phyloP scores from a whole-genome alignment of 306 rosid species.

The Pyrus pyrifolia region DNA sequence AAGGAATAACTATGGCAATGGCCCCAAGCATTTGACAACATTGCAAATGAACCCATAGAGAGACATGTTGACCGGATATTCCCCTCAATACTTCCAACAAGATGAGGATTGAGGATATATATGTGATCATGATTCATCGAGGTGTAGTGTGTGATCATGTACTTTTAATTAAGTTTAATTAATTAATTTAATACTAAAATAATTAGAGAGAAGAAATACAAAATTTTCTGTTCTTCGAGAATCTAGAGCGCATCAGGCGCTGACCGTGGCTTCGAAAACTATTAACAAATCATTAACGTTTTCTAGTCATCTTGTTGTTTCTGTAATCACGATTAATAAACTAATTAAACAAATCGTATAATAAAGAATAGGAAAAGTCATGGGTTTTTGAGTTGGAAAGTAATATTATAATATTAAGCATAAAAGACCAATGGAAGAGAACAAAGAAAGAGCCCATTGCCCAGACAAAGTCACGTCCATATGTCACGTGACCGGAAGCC shows the following conservation, averaged over 20 bases:
- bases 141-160: not conserved
- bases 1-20: conserved; percentile 23
- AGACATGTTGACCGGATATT: conserved; percentile 87
- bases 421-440: conserved; percentile 27
- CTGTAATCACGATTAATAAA: conserved; percentile 19
- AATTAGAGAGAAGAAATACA: conserved; percentile 9
- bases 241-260: conserved; percentile 99
- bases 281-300: conserved; percentile 40
- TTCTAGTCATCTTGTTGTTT: conserved; percentile 41
- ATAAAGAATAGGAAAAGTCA: not conserved
- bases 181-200: not conserved
- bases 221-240: conserved; percentile 71
- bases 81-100: conserved; percentile 24
- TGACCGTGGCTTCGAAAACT: conserved; percentile 80
- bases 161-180: not conserved
- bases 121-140: not conserved
- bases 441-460: conserved; percentile 28
- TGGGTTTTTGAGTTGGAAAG: conserved; percentile 28
- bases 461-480: conserved; percentile 52
- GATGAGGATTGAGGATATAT: conserved; percentile 9
- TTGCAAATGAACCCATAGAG: conserved; percentile 51
- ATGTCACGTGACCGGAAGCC: conserved; percentile 70
- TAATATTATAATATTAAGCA: not conserved
- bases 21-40: conserved; percentile 60
- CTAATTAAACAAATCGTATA: conserved; percentile 4